A percentile compares a stretch with the other conserved stretches of the same genome.
Evolutionary conservation across 257 asterid genomes (phyloP).

Genomic region (Przewalskia tangutica): DNA sequence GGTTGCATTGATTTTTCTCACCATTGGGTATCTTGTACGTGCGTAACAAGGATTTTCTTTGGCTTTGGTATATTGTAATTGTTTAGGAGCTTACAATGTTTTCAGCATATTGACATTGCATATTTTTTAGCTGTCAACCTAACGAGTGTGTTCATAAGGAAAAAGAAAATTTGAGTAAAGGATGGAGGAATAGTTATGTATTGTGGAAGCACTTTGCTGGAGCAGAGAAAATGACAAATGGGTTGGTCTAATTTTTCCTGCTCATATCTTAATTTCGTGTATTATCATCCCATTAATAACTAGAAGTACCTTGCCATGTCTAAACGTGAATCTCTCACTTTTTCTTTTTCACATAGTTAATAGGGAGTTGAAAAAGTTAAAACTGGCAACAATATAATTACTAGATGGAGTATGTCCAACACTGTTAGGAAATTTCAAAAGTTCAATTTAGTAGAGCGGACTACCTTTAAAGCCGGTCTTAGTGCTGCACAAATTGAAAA

Average conservation of each 20-base stretch:
- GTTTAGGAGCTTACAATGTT: background rate
- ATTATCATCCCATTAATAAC: background rate
- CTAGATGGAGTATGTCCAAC: no score
- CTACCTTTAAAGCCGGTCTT: no score
- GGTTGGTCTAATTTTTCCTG: background rate
- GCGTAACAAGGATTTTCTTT: background rate
- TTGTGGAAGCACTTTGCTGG: background rate
- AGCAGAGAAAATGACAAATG: background rate
- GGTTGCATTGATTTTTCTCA: constrained; percentile 27
- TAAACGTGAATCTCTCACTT: background rate
- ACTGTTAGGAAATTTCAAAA: no score
- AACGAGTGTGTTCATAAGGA: background rate
- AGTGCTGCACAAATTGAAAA: no score
- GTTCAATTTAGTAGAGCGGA: no score
- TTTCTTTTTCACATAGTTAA: background rate
- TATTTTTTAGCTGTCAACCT: background rate
- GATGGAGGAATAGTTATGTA: background rate
- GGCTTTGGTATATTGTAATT: background rate
- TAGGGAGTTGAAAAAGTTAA: background rate
- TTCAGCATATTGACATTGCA: constrained; percentile 1
- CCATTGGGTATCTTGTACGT: constrained; percentile 24
- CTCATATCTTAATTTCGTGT: background rate
- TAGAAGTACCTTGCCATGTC: background rate
- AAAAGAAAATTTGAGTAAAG: background rate
- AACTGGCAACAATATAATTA: background rate